phyloP scores from a whole-genome alignment of 2,329 filamentous ascomycete species.

The Didymella arachidicola region DNA sequence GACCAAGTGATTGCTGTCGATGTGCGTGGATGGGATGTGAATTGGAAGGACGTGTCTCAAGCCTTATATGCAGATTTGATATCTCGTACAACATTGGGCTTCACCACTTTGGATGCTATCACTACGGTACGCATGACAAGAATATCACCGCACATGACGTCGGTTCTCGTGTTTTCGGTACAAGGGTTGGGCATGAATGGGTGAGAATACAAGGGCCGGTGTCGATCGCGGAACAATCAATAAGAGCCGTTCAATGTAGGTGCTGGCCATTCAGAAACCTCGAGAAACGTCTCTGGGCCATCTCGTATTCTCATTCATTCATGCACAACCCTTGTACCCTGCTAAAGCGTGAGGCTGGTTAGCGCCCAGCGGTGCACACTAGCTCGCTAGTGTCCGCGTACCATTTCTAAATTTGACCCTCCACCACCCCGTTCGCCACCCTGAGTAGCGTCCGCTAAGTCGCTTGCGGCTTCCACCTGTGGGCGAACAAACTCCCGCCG shows the following conservation, averaged over 20 bases:
- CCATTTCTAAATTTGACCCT: constrained; percentile 13
- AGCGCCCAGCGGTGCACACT: constrained; percentile 3
- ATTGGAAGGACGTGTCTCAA: neutral
- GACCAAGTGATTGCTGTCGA: neutral
- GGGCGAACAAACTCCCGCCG: neutral
- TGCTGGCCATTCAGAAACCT: too few species aligned
- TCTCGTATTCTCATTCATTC: too few species aligned
- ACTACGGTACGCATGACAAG: constrained; percentile 4
- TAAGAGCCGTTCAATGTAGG: too few species aligned
- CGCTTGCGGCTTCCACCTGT: constrained; percentile 1
- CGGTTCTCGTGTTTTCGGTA: constrained; percentile 14
- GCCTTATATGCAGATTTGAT: constrained; percentile 13
- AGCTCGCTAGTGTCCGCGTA: constrained; percentile 14
- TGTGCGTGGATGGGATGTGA: constrained; percentile 1
- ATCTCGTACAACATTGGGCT: neutral
- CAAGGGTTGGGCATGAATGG: too few species aligned
- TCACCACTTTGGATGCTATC: neutral
- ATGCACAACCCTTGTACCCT: too few species aligned
- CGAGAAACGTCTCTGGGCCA: too few species aligned
- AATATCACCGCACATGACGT: constrained; percentile 14
- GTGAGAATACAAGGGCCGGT: too few species aligned
- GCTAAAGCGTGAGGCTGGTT: constrained; percentile 15
- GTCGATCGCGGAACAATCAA: too few species aligned
- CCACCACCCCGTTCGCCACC: constrained; percentile 6
- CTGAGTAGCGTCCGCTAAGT: constrained; percentile 1